Conservation (phyloP, 2,329 filamentous ascomycete species). For the Ilyonectria mors-panacis region DNA sequence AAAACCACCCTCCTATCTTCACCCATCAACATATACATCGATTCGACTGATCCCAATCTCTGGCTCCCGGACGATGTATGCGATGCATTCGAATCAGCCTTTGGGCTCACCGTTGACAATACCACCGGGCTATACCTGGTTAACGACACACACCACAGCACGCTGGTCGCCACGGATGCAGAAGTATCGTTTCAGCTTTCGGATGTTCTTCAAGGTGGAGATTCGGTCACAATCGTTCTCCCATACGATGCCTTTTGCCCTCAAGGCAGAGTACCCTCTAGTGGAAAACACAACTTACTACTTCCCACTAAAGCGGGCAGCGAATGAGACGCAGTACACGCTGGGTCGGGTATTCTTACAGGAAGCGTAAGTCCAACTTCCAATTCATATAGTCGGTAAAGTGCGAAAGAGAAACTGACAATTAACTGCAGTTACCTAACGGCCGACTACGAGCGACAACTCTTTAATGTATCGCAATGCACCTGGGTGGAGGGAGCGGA, state of each 20-base stretch:
- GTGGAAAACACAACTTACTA: conserved; percentile 28
- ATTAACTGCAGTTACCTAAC: conserved; percentile 16
- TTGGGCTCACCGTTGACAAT: conserved; percentile 8
- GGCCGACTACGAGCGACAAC: conserved; percentile 35
- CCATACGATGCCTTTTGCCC: conserved; percentile 38
- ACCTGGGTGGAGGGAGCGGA: conserved; percentile 6
- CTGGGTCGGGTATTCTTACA: conserved; percentile 34
- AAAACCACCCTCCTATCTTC: conserved; percentile 13
- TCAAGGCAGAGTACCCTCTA: conserved; percentile 27
- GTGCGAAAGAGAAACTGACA: neutral
- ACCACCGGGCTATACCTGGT: conserved; percentile 17
- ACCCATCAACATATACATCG: conserved; percentile 18
- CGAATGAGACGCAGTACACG: conserved; percentile 35
- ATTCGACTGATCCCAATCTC: conserved; percentile 16
- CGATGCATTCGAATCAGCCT: conserved; percentile 11
- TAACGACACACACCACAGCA: conserved; percentile 12
- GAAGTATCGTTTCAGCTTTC: conserved; percentile 12
- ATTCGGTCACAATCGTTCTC: conserved; percentile 23
- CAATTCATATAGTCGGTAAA: neutral
- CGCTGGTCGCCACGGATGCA: neutral
- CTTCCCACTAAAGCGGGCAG: conserved; percentile 32
- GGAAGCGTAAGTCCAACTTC: conserved; percentile 22
- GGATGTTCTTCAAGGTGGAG: conserved; percentile 6
- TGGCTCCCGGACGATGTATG: conserved; percentile 10
- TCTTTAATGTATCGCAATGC: conserved; percentile 27